Base-by-base conservation (phyloP, 2,329 filamentous ascomycete genomes). In the Teratosphaeria epicoccoides region DNA sequence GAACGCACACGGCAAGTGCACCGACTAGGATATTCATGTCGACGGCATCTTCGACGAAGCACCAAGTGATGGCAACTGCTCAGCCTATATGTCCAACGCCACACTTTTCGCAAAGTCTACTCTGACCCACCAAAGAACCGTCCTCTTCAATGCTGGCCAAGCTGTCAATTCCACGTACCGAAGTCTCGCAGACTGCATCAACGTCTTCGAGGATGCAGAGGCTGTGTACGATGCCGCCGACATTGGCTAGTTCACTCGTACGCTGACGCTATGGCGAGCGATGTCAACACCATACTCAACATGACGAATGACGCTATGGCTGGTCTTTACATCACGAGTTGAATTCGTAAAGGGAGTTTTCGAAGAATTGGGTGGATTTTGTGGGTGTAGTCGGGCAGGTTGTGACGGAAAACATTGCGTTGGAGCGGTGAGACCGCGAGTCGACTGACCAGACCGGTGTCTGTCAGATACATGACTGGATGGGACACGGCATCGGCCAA, bases 31-130 rank as follows among this genome's bases (percentile, higher is more conserved):
- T 44, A 60, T 63, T 47, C 54, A 59, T 29, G 43, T 63, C 20
- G 46, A 57, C 17, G 63, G 63, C 22, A 62, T 66, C 51, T 66
- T 63, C 49, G 63, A 65, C 54, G 63, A 66, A 51, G 51, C 62
- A 28, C 63, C 62, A 14, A 49, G 28, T 14, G 49, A 56, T 24
- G 29, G 37, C 24, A 44, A 46, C 6, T 46, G 52, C 24, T 24
- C 53, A 29, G 24, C n/a, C n/a, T 62, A 62, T 47, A 61, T 61
- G 59, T n/a, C 12, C 4, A 29, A 48, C 29, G 49, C 57, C 22
- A 51, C 55, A 20, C 24, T 50, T 22, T 57, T 55, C 20, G 52
- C 55, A 12, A 55, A 55, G 23, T 14, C 22, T 1, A 49, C 47
- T 45, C 33, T 49, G 25, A 54, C 49, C 2, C 28, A 47, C n/a